Percentiles rank a stretch among this genome's conserved stretches.
These are phyloP conservation scores for Tricholoma sp. DNA, from an alignment of 768 basidiomycete genomes.

Conservation along the genomic window DNA sequence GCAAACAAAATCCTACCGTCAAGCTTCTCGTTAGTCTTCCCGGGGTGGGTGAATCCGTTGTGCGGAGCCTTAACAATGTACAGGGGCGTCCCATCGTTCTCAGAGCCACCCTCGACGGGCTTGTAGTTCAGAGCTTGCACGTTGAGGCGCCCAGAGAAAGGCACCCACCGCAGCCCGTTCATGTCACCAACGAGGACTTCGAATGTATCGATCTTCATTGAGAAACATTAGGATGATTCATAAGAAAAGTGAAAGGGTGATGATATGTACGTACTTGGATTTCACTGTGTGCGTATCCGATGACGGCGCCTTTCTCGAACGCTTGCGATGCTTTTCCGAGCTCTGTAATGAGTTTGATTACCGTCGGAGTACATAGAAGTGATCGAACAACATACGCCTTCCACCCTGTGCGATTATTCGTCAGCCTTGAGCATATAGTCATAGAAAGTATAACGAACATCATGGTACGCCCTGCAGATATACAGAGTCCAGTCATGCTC, in stretches of 20 bases:
- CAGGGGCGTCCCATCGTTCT: slow-evolving; percentile 53
- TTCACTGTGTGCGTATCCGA: slow-evolving; percentile 58
- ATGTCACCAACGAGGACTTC: slow-evolving; percentile 69
- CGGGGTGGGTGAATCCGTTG: slow-evolving; percentile 50
- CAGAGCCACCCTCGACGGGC: slow-evolving; percentile 67
- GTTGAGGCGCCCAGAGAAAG: slow-evolving; percentile 40
- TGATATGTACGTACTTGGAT: slow-evolving; percentile 40
- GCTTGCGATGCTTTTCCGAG: slow-evolving; percentile 58
- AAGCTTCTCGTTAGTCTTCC: slow-evolving; percentile 54
- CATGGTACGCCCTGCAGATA: slow-evolving; percentile 53
- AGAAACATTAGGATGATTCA: not conserved
- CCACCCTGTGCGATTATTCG: slow-evolving; percentile 36
- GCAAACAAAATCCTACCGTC: slow-evolving; percentile 33
- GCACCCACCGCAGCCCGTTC: slow-evolving; percentile 54
- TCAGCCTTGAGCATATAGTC: not conserved
- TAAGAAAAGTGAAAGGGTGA: not conserved
- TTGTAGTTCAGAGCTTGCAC: slow-evolving; percentile 34
- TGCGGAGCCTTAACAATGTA: slow-evolving; percentile 58
- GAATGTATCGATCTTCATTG: slow-evolving; percentile 48
- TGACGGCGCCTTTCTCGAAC: slow-evolving; percentile 57
- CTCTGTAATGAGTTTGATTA: slow-evolving; percentile 40
- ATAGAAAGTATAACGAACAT: slow-evolving; percentile 34
- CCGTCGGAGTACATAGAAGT: slow-evolving; percentile 14
- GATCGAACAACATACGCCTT: slow-evolving; percentile 42
- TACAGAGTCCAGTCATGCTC: slow-evolving; percentile 49